phyloP scores from a whole-genome alignment of 768 basidiomycete species.

The Tubosaeta sp. region DNA sequence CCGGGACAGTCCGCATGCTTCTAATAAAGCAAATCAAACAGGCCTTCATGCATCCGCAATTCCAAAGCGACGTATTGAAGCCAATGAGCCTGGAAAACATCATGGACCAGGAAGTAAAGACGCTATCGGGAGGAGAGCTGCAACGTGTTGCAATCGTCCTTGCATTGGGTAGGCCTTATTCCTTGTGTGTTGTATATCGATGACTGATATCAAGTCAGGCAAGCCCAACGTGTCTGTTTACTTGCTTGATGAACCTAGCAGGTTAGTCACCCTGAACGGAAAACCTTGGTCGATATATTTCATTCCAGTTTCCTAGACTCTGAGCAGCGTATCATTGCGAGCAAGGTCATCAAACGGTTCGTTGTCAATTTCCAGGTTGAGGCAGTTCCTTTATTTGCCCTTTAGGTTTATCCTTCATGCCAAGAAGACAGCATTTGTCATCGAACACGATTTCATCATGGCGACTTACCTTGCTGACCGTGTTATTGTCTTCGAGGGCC shows the following conservation, averaged over 20 bases:
- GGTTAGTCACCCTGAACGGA: conserved; percentile 36
- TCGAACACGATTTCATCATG: conserved; percentile 99
- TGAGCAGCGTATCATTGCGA: conserved; percentile 97
- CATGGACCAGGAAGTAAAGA: conserved; percentile 98
- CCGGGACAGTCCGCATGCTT: conserved; percentile 93
- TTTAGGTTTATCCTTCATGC: conserved; percentile 87
- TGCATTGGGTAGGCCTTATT: conserved; percentile 60
- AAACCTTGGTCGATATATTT: conserved; percentile 2
- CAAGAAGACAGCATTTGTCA: conserved; percentile 97
- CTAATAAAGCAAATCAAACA: conserved; percentile 91
- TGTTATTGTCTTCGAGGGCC: conserved; percentile 87
- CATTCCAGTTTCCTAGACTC: conserved; percentile 84
- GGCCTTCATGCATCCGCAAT: conserved; percentile 99
- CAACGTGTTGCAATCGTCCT: conserved; percentile 97
- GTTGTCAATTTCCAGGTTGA: conserved; percentile 9
- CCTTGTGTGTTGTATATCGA: neutral
- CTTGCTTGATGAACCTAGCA: conserved; percentile 92
- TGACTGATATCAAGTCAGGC: conserved; percentile 34
- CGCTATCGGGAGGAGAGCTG: conserved; percentile 95
- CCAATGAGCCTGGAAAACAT: conserved; percentile 94
- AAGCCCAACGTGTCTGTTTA: conserved; percentile 84
- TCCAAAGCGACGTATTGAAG: conserved; percentile 97
- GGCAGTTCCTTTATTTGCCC: neutral
- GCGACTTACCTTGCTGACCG: conserved; percentile 98
- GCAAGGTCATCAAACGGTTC: conserved; percentile 95